Evolutionary conservation across 129 eudicot genomes (phyloP), one percentile per base, ranked within the genome.

Genomic region (Deinandra increscens): DNA sequence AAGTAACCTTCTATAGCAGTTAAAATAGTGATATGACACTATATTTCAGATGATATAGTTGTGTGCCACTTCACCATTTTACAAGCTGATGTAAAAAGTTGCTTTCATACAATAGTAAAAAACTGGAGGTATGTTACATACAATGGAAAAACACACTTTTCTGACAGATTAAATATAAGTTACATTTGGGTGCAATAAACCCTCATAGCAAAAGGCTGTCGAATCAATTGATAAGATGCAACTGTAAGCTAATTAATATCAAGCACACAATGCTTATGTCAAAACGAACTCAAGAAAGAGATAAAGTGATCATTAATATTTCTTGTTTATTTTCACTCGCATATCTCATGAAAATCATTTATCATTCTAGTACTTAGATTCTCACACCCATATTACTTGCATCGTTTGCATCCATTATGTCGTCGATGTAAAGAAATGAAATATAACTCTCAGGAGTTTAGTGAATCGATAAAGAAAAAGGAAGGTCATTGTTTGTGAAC

Each of bases 401-500:
- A 58, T 22, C 64, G 29, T 29, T 58, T 58, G 64, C 64, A 29
- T 58, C 41, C 64, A 58, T 2, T 2, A 4, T 66, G 41, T 26
- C 70, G 44, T 44, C 42, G 7, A 23, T 15, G 14, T 13, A 6
- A 44, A 41, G 11, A 23, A 12, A 43, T 22, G 7, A 13, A 60
- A 66, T 26, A 7, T n/a, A 66, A 66, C 33, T 23, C 14, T 1
- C 22, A 31, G 19, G 70, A 64, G 54, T 49, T 26, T 29, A 34
- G n/a, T 11, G 34, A 15, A 36, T 69, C 10, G 34, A 31, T 49
- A 12, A n/a, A 45, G 8, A 31, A 8, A 44, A 65, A 22, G 20
- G 55, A 51, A 69, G 36, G 39, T 37, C 64, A 54, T 56, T 39
- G 53, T 37, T 53, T 50, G 61, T 68, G 36, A 68, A 36, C 42